phyloP scores from a whole-genome alignment of 306 rosid species.

The Trichosanthes cucumerina region DNA sequence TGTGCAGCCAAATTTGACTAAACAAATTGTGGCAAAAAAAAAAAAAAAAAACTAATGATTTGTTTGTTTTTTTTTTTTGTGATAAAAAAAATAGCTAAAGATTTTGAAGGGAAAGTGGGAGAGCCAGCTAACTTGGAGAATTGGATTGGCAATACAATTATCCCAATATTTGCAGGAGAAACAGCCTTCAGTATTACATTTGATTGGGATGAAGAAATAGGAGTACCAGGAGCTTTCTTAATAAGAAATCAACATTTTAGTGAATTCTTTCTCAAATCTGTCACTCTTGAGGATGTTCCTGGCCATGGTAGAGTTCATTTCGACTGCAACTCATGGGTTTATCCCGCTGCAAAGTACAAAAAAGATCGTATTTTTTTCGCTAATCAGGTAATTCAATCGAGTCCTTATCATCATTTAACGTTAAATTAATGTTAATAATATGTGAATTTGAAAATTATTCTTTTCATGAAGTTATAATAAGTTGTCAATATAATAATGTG shows the following conservation, averaged over 20 bases:
- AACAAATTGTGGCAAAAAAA: too few relatives aligned
- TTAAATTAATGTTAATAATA: background rate
- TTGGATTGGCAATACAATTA: slow-evolving; percentile 23
- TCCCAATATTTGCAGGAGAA: slow-evolving; percentile 31
- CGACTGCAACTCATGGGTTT: slow-evolving; percentile 65
- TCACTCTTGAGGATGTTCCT: slow-evolving; percentile 51
- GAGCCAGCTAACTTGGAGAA: slow-evolving; percentile 41
- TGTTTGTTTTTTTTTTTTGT: background rate
- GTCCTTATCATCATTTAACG: background rate
- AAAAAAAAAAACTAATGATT: too few relatives aligned
- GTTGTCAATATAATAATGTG: too few relatives aligned
- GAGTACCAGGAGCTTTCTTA: slow-evolving; percentile 54
- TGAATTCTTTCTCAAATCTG: slow-evolving; percentile 52
- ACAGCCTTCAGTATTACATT: slow-evolving; percentile 36
- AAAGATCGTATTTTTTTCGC: slow-evolving; percentile 45
- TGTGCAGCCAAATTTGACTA: too few relatives aligned
- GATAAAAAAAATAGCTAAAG: slow-evolving; percentile 17
- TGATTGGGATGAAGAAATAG: slow-evolving; percentile 38
- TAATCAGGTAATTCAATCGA: slow-evolving; percentile 39
- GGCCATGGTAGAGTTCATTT: slow-evolving; percentile 33
- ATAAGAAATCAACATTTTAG: slow-evolving; percentile 33
- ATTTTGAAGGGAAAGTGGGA: slow-evolving; percentile 40
- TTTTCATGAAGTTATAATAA: background rate
- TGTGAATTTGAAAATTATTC: too few relatives aligned
- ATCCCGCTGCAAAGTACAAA: slow-evolving; percentile 27